Conservation (phyloP, 805 yeast genomes). For the Ogataea pignaliae region DNA sequence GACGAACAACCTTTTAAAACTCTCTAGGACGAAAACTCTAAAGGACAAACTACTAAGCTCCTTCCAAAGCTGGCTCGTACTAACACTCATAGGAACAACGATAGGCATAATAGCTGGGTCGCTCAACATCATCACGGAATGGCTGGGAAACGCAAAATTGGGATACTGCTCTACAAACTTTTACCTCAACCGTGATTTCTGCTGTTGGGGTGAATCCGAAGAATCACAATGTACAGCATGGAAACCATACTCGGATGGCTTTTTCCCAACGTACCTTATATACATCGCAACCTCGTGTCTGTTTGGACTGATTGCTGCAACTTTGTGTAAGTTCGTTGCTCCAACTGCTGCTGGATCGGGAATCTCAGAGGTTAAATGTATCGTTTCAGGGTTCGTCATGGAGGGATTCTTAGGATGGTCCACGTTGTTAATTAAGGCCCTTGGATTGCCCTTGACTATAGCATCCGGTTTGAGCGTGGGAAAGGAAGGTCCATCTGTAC, state of each 20-base stretch:
- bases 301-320: slow-evolving; percentile 63
- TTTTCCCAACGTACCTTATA: slow-evolving; percentile 45
- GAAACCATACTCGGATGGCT: slow-evolving; percentile 48
- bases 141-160: slow-evolving; percentile 70
- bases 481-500: slow-evolving; percentile 97
- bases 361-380: slow-evolving; percentile 92
- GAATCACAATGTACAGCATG: slow-evolving; percentile 58
- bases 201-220: slow-evolving; percentile 68
- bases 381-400: slow-evolving; percentile 83
- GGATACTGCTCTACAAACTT: slow-evolving; percentile 75
- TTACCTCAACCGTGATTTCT: slow-evolving; percentile 68
- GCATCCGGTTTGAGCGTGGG: slow-evolving; percentile 93
- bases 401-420: slow-evolving; percentile 69
- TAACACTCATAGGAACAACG: slow-evolving; percentile 67
- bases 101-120: slow-evolving; percentile 84
- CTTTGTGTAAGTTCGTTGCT: slow-evolving; percentile 64
- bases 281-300: slow-evolving; percentile 56
- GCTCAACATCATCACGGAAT: slow-evolving; percentile 78
- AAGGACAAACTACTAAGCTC: slow-evolving; percentile 30
- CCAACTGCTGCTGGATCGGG: slow-evolving; percentile 98
- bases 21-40: slow-evolving; percentile 10
- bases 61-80: slow-evolving; percentile 63
- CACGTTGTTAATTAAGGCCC: slow-evolving; percentile 70
- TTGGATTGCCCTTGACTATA: slow-evolving; percentile 84
- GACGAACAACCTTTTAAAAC: background rate